Evolutionary conservation across 2,329 filamentous ascomycete species (phyloP).

Genomic region (Fusarium sp.): DNA sequence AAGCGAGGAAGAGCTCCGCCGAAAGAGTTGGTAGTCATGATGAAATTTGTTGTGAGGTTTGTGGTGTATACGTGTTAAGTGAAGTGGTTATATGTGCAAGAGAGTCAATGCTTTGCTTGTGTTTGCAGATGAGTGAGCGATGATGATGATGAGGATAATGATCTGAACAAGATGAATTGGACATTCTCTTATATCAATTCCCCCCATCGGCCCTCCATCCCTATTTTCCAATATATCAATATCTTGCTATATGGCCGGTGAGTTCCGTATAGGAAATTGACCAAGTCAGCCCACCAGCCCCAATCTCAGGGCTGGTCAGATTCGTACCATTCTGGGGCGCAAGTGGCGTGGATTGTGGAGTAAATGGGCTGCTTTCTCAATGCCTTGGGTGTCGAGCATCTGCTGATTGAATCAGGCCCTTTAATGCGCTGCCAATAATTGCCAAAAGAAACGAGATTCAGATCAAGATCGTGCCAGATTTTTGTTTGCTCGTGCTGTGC

Average conservation of each 20-base stretch:
- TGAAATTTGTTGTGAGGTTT: background rate
- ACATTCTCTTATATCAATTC: constrained; percentile 31
- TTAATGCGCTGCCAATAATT: background rate
- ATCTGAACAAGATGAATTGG: background rate
- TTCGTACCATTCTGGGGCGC: constrained; percentile 19
- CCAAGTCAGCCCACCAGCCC: constrained; percentile 27
- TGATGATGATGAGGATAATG: constrained; percentile 11
- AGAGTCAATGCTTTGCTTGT: background rate
- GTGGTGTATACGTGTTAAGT: background rate
- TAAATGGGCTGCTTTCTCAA: constrained; percentile 22
- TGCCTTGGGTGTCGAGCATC: constrained; percentile 2
- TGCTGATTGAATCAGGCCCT: constrained; percentile 18
- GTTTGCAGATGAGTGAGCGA: background rate
- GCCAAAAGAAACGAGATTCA: background rate
- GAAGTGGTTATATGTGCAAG: background rate
- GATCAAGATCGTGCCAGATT: background rate
- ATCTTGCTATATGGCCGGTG: constrained; percentile 9
- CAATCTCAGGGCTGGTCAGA: constrained; percentile 12
- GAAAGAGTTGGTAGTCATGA: constrained; percentile 43
- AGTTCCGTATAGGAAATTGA: constrained; percentile 7
- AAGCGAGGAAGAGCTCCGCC: constrained; percentile 42
- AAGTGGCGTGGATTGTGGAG: constrained; percentile 40
- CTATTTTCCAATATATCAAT: constrained; percentile 1
- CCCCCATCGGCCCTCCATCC: no score
- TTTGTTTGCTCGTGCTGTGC: background rate